phyloP scores from a whole-genome alignment of 192 early-diverging fungal species.

The Backusella morwellensis region DNA sequence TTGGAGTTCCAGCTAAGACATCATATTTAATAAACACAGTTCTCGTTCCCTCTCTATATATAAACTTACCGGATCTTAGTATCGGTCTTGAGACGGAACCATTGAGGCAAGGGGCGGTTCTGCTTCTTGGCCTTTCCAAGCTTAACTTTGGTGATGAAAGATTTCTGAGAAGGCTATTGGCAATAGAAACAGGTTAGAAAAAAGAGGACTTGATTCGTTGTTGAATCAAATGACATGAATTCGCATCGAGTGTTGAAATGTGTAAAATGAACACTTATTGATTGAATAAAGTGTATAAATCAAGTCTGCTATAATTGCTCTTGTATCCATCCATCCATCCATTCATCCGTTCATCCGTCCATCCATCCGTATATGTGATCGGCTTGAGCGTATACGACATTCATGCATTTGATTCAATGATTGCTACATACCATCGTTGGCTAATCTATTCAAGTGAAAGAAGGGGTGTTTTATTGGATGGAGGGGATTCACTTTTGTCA shows the following conservation, averaged over 20 bases:
- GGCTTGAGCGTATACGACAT: not conserved
- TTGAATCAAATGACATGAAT: not conserved
- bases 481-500: not conserved
- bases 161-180: slow-evolving; percentile 93
- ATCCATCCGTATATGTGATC: too few relatives aligned
- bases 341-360: not conserved
- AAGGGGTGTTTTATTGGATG: slow-evolving; percentile 4
- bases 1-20: slow-evolving; percentile 89
- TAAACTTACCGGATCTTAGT: slow-evolving; percentile 78
- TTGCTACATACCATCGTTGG: slow-evolving; percentile 1
- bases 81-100: slow-evolving; percentile 95
- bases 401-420: not conserved
- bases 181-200: not conserved
- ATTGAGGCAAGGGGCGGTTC: slow-evolving; percentile 97
- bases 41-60: not conserved
- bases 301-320: not conserved
- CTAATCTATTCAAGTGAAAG: slow-evolving; percentile 9
- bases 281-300: not conserved
- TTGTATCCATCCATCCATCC: not conserved
- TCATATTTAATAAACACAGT: not conserved
- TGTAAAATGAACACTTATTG: too few relatives aligned
- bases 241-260: not conserved
- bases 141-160: slow-evolving; percentile 94
- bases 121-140: slow-evolving; percentile 99
- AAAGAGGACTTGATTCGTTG: not conserved